Base-by-base conservation (phyloP, 2,329 filamentous ascomycete genomes). In the Penicillium sp. region DNA sequence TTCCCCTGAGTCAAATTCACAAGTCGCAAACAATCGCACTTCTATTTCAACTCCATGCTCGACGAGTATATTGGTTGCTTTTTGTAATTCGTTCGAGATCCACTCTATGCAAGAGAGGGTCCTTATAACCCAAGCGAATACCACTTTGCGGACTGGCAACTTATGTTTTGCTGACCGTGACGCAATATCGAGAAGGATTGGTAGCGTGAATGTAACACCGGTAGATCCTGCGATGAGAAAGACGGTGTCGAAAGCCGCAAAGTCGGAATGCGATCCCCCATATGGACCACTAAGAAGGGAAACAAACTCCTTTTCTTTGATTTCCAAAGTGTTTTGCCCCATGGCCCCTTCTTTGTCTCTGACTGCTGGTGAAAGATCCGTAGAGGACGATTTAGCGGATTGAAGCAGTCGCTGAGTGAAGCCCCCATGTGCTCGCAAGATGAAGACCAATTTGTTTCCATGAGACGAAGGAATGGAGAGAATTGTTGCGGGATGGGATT, bases 401-500 rank as follows among this genome's bases (percentile, higher is more conserved):
- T 24, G 2, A 9, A 51, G 47, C 15, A 51, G 5, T 24, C 51
- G 51, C 23, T 36, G 43, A 6, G 54, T 56, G 24, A 53, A 53
- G 12, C 54, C 54, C 4, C 45, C 15, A 29, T 49, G 44, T 18
- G 54, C 54, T 45, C 54, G 45, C 10, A 56, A 34, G 16, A 59
- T 16, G n/a, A 59, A 55, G 1, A 53, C 47, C 9, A 56, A 23
- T 7, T 56, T 47, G 24, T 50, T 50, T 23, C 49, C 39, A 26
- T 56, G 53, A 6, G 53, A 56, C n/a, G 39, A 47, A 12, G 54
- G 51, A 29, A 38, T 51, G 2, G 56, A 56, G 1, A 53, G 16
- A 29, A 58, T 58, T 3, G 56, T 58, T 13, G 51, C 50, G 5
- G 56, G 56, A 10, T 58, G 56, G n/a, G 50, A 53, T 34, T 58